These are phyloP conservation scores for Agrocybe chaxingu DNA, from an alignment of 768 basidiomycete genomes.

Conservation along the genomic window DNA sequence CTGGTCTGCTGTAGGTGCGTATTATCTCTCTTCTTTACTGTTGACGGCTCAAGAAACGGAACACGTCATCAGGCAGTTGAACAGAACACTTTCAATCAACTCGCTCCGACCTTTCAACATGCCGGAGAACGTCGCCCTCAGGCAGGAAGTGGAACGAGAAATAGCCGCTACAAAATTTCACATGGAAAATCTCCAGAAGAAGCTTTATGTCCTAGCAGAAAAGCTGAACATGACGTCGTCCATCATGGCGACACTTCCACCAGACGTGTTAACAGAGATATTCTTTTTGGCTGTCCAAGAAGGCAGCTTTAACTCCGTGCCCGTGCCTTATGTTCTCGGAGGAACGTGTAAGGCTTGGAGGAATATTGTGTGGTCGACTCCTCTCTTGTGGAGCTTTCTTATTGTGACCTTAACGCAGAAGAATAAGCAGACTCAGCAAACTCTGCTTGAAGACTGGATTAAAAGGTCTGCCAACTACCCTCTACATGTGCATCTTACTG, in stretches of 20 bases:
- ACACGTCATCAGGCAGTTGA: too few relatives aligned
- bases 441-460: slow-evolving; percentile 5
- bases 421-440: not conserved
- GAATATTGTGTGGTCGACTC: slow-evolving; percentile 4
- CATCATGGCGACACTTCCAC: not conserved
- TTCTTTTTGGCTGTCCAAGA: not conserved
- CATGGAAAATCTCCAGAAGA: not conserved
- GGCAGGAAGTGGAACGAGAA: too few relatives aligned
- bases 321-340: not conserved
- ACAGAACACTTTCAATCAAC: too few relatives aligned
- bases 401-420: slow-evolving; percentile 2
- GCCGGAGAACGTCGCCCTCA: too few relatives aligned
- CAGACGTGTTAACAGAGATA: not conserved
- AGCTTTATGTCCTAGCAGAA: not conserved
- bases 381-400: slow-evolving; percentile 9
- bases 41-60: too few relatives aligned
- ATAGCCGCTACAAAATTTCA: too few relatives aligned
- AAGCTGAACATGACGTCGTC: not conserved
- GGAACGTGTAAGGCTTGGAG: slow-evolving; percentile 13
- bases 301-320: not conserved
- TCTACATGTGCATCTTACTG: slow-evolving; percentile 1
- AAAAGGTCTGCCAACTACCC: not conserved
- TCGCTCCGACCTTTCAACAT: too few relatives aligned
- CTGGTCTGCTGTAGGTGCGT: too few relatives aligned
- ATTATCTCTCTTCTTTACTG: too few relatives aligned